phyloP scores from a whole-genome alignment of 2,329 filamentous ascomycete genomes.

The Ophiocordyceps australis region DNA sequence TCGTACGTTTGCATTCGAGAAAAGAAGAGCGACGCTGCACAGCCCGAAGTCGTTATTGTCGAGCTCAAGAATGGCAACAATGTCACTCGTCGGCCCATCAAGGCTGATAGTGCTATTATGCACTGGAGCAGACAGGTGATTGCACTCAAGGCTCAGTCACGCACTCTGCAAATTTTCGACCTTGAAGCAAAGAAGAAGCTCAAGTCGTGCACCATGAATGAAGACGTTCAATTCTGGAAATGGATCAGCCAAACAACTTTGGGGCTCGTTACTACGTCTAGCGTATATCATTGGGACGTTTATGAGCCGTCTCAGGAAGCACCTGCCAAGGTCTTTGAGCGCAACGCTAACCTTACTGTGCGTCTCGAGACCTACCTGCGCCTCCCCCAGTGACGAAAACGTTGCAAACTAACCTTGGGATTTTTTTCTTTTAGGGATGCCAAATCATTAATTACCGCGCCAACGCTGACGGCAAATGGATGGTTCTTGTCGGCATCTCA shows the following conservation, averaged over 20 bases:
- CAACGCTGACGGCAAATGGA: slow-evolving; percentile 93
- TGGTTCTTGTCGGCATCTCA: slow-evolving; percentile 91
- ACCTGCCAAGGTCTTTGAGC: slow-evolving; percentile 85
- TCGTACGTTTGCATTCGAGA: slow-evolving; percentile 92
- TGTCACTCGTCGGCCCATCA: slow-evolving; percentile 86
- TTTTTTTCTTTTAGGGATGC: slow-evolving; percentile 50
- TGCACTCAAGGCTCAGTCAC: slow-evolving; percentile 82
- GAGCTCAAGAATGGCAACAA: slow-evolving; percentile 97
- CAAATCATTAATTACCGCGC: slow-evolving; percentile 99
- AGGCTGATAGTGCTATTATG: slow-evolving; percentile 99
- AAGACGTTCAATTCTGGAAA: slow-evolving; percentile 98
- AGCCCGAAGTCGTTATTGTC: slow-evolving; percentile 90
- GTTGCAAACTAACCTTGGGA: slow-evolving; percentile 4
- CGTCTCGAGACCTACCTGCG: slow-evolving; percentile 16
- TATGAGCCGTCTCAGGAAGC: slow-evolving; percentile 65
- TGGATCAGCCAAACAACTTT: slow-evolving; percentile 87
- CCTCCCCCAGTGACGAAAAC: not conserved
- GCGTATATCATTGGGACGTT: slow-evolving; percentile 96
- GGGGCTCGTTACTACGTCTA: slow-evolving; percentile 76
- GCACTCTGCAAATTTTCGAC: slow-evolving; percentile 96
- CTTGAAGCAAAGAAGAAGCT: slow-evolving; percentile 84
- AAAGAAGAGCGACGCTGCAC: slow-evolving; percentile 68
- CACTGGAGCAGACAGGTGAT: slow-evolving; percentile 95
- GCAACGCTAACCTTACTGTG: slow-evolving; percentile 77
- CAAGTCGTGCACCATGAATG: slow-evolving; percentile 90